Base-by-base conservation (phyloP, 2,329 filamentous ascomycete species). In the Talaromyces pinophilus region DNA sequence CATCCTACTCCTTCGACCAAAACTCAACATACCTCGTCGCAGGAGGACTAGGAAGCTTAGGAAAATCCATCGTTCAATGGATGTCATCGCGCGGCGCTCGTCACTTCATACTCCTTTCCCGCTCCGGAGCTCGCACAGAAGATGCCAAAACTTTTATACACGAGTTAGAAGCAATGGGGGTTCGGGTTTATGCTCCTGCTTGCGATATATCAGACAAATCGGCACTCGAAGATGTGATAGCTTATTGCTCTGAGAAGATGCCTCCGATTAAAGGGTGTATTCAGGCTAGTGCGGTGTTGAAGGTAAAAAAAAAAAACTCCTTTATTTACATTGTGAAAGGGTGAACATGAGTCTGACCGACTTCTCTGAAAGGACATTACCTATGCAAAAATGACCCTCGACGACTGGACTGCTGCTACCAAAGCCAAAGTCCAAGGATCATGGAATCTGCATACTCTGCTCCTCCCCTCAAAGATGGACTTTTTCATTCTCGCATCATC, bases 41-140 rank as follows among this genome's bases (percentile, higher is more conserved):
- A 28, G 57, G 57, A 5, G 57, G 57, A 10, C 57, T 60, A 3
- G 57, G 57, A 85, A 85, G 52, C 2, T 77, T 88, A 1, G 86
- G 85, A 0, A 78, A 79, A 22, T 81, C 79, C 68, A 81, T 87
- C 22, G 81, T 84, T 1, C 75, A 80, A 61, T 76, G 84, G 33
- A 76, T 88, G 38, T 74, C 77, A 35, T 69, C 72, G 17, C 78
- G 81, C 6, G 85, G 86, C 1, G 85, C 80, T 1, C 79, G 75
- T n/a, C 74, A 84, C 62, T 17, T 64, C 87, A 8, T 28, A 25
- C n/a, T 10, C 69, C 62, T 30, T 8, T 63, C 62, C 15, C 44
- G 62, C 10, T 63, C 62, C 42, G 62, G 62, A 1, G 11, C 57
- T 15, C 38, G 22, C 15, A 42, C 57, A 33, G 35, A 55, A 55